phyloP scores from a whole-genome alignment of 2,329 filamentous ascomycete genomes.

The Rhexocercosporidium sp. region DNA sequence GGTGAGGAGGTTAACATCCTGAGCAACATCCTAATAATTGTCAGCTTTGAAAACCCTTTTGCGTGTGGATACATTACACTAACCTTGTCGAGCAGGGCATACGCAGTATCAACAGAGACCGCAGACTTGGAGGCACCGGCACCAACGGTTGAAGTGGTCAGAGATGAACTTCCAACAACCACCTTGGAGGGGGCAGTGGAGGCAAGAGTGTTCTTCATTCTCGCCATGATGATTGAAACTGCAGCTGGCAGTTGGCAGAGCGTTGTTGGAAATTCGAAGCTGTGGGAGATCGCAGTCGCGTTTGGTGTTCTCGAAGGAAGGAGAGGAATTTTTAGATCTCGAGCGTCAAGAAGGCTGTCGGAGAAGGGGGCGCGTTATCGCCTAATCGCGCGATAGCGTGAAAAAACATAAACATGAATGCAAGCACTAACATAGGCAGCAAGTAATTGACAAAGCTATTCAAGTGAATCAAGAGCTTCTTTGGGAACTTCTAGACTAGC shows the following conservation, averaged over 20 bases:
- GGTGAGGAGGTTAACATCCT: not conserved
- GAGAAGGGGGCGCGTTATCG: no score
- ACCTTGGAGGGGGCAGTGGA: not conserved
- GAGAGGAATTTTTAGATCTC: no score
- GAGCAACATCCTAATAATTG: not conserved
- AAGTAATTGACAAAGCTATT: no score
- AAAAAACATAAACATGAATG: no score
- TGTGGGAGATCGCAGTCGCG: not conserved
- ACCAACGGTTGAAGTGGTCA: not conserved
- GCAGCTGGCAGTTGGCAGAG: not conserved
- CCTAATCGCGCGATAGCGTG: no score
- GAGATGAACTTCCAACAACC: not conserved
- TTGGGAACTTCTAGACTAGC: no score
- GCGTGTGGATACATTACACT: no score
- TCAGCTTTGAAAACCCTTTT: not conserved
- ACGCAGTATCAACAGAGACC: not conserved
- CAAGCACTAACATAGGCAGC: no score
- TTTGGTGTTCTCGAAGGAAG: no score
- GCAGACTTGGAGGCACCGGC: not conserved
- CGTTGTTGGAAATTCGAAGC: not conserved
- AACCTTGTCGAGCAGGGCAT: not conserved
- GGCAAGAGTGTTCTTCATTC: not conserved
- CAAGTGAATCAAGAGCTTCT: no score
- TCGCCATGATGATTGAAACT: not conserved
- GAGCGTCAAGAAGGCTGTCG: no score